A percentile compares a stretch with the other conserved stretches of the same genome.
Evolutionary conservation across 78 protist species (phyloP).

Genomic region (Pirum gemmata): DNA sequence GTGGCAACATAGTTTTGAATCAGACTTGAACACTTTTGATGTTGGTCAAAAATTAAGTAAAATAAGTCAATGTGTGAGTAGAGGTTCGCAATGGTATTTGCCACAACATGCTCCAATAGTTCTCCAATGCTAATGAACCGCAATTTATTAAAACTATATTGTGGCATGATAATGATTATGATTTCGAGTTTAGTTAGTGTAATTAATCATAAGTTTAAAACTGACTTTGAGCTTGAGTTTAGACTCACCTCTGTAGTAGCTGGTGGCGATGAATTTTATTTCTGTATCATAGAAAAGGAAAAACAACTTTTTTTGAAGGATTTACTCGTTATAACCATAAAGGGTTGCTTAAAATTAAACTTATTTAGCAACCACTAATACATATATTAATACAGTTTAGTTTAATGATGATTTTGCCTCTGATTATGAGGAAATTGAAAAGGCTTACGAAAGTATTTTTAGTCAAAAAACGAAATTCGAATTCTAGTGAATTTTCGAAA

Average conservation of each 20-base stretch:
- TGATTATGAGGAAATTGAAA: too few relatives aligned
- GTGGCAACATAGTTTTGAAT: background rate
- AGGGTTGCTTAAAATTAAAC: too few relatives aligned
- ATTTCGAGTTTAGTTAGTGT: background rate
- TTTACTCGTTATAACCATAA: too few relatives aligned
- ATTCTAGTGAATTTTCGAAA: too few relatives aligned
- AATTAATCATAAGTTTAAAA: background rate
- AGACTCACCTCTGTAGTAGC: background rate
- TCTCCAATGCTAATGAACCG: background rate
- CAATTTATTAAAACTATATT: too few relatives aligned
- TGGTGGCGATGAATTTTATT: background rate
- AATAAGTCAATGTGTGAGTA: background rate
- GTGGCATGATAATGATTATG: background rate
- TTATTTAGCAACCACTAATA: too few relatives aligned
- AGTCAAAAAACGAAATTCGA: too few relatives aligned
- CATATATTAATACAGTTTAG: too few relatives aligned
- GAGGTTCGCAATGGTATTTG: background rate
- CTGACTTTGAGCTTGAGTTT: background rate
- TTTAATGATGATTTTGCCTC: too few relatives aligned
- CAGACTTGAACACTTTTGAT: too few relatives aligned
- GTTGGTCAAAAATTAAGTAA: background rate
- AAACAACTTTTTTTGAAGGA: background rate
- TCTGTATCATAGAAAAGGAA: too few relatives aligned
- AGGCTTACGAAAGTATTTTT: too few relatives aligned
- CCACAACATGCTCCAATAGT: background rate